Conservation (phyloP, 2,329 filamentous ascomycete species). For the Hypoxylon sp. region DNA sequence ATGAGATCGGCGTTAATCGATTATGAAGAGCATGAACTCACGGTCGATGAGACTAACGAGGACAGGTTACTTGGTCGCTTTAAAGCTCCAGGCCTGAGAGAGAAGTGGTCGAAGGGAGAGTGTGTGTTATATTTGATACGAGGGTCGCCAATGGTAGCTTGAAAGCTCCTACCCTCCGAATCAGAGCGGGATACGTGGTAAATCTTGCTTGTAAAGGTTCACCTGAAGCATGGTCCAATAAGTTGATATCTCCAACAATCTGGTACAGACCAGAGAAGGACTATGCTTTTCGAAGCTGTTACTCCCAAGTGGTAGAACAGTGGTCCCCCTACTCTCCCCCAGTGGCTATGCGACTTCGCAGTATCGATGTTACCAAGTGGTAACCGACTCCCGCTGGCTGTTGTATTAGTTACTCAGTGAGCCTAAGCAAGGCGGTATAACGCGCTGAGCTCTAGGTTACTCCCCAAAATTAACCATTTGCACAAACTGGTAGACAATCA, state of each 20-base stretch:
- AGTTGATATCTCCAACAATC: constrained; percentile 13
- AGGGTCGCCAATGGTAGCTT: constrained; percentile 63
- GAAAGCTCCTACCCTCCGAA: constrained; percentile 60
- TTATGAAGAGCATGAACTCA: constrained; percentile 52
- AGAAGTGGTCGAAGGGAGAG: constrained; percentile 44
- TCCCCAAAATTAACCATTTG: constrained; percentile 36
- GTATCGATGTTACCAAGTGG: constrained; percentile 42
- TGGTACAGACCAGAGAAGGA: constrained; percentile 24
- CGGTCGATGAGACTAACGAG: constrained; percentile 46
- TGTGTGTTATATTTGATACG: constrained; percentile 48
- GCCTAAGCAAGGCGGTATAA: constrained; percentile 22
- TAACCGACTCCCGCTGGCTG: constrained; percentile 13
- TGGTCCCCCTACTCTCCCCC: constrained; percentile 18
- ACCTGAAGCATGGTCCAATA: constrained; percentile 18
- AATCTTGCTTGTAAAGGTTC: constrained; percentile 18
- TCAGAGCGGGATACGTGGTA: constrained; percentile 25
- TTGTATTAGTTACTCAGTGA: constrained; percentile 30
- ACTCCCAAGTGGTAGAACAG: constrained; percentile 45
- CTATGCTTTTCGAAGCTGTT: constrained; percentile 28
- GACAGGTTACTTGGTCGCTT: constrained; percentile 70
- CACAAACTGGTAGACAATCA: neutral
- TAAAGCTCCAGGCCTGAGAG: constrained; percentile 71
- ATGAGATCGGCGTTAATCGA: constrained; percentile 50
- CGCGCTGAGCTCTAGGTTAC: constrained; percentile 23
- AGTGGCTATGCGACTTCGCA: constrained; percentile 31